Evolutionary conservation across 495 filamentous ascomycete species (phyloP).

Genomic region (Neurospora sp.): DNA sequence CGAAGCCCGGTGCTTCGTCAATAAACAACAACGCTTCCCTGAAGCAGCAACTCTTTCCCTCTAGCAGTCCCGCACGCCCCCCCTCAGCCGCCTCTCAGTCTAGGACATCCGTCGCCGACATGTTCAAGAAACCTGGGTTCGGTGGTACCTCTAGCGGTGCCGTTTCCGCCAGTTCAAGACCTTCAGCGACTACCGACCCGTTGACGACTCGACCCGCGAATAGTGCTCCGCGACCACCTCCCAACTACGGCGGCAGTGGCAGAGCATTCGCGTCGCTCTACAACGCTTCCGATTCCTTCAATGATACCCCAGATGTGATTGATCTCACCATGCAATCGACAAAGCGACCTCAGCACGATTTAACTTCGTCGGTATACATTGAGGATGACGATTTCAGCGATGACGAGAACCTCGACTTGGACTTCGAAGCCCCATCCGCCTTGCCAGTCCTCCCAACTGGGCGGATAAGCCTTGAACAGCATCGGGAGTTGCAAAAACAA

Average conservation of each 20-base stretch:
- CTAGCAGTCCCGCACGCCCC: constrained; percentile 30
- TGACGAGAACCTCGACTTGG: constrained; percentile 54
- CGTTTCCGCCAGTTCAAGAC: not conserved
- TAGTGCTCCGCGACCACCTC: not conserved
- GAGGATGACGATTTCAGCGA: constrained; percentile 61
- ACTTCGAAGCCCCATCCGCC: constrained; percentile 42
- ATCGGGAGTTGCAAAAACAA: not conserved
- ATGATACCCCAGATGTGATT: constrained; percentile 20
- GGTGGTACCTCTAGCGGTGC: not conserved
- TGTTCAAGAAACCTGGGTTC: constrained; percentile 13
- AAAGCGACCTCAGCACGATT: constrained; percentile 5
- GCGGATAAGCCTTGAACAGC: constrained; percentile 5
- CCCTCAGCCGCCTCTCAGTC: constrained; percentile 14
- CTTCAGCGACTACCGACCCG: constrained; percentile 2
- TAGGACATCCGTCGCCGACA: constrained; percentile 19
- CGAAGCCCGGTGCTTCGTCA: constrained; percentile 13
- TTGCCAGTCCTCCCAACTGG: constrained; percentile 27
- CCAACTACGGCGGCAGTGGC: not conserved
- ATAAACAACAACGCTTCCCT: constrained; percentile 18
- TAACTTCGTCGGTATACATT: constrained; percentile 33
- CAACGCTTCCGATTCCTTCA: constrained; percentile 33
- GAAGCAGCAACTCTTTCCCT: constrained; percentile 38
- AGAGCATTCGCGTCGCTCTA: constrained; percentile 30
- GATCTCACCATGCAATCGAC: constrained; percentile 2
- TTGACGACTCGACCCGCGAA: constrained; percentile 9